phyloP scores from a whole-genome alignment of 2,329 filamentous ascomycete species.

The Diplodia corticola region DNA sequence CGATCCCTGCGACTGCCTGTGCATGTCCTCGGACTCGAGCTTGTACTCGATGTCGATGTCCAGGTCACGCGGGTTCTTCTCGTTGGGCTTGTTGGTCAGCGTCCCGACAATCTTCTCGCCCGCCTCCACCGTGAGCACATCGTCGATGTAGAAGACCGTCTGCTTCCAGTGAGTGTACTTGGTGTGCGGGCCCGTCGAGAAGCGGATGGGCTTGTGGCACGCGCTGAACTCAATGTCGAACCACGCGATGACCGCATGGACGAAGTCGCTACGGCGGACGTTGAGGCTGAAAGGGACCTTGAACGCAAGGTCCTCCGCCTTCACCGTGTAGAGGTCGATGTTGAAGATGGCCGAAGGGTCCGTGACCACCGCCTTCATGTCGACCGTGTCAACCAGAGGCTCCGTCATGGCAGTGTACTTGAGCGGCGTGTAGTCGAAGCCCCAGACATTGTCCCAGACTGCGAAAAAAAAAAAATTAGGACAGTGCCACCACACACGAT shows the following conservation, averaged over 20 bases:
- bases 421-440: slow-evolving; percentile 92
- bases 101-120: slow-evolving; percentile 76
- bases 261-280: slow-evolving; percentile 84
- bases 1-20: slow-evolving; percentile 65
- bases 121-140: slow-evolving; percentile 87
- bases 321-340: slow-evolving; percentile 92
- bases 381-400: slow-evolving; percentile 95
- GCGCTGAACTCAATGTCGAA: slow-evolving; percentile 99
- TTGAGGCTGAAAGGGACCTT: slow-evolving; percentile 72
- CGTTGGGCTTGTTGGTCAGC: slow-evolving; percentile 82
- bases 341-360: slow-evolving; percentile 83
- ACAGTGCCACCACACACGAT: slow-evolving; percentile 22
- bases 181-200: slow-evolving; percentile 95
- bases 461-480: slow-evolving; percentile 25
- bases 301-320: slow-evolving; percentile 80
- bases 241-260: slow-evolving; percentile 96
- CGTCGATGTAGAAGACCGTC: slow-evolving; percentile 95
- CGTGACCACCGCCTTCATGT: slow-evolving; percentile 94
- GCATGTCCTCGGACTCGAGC: slow-evolving; percentile 73
- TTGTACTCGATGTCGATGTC: slow-evolving; percentile 87
- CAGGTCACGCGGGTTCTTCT: slow-evolving; percentile 90
- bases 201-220: slow-evolving; percentile 96
- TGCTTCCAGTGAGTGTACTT: slow-evolving; percentile 99
- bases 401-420: slow-evolving; percentile 93
- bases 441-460: slow-evolving; percentile 99